A percentile compares a stretch with the other conserved stretches of the same genome.
phyloP scores from a whole-genome alignment of 352 stramenopile species.

The Phytophthora pini region DNA sequence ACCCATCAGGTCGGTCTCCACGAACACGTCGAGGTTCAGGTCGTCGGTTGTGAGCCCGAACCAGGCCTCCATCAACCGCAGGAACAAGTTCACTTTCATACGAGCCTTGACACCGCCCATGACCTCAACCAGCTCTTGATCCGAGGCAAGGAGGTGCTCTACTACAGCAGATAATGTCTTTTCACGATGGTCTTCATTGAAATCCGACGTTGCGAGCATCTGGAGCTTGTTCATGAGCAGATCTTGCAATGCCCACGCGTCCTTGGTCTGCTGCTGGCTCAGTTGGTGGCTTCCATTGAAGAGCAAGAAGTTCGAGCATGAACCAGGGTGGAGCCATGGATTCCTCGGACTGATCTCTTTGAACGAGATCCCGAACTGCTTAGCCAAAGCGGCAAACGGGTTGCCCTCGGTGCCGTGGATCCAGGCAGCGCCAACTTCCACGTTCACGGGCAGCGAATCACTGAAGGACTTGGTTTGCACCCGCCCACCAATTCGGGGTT shows the following conservation, averaged over 20 bases:
- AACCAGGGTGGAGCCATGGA: conserved; percentile 65
- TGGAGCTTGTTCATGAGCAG: conserved; percentile 55
- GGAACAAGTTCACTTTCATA: conserved; percentile 28
- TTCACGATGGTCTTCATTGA: conserved; percentile 9
- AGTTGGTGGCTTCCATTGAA: conserved; percentile 40
- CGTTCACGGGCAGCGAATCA: conserved; percentile 42
- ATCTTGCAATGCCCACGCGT: conserved; percentile 56
- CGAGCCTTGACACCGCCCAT: conserved; percentile 24
- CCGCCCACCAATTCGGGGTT: conserved; percentile 57
- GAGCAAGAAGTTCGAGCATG: conserved; percentile 56
- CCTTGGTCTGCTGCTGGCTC: conserved; percentile 39
- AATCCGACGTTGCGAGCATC: conserved; percentile 35
- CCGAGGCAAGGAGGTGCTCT: conserved; percentile 35
- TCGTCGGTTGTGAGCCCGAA: conserved; percentile 47
- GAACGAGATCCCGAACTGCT: conserved; percentile 50
- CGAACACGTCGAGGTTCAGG: conserved; percentile 39
- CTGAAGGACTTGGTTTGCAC: conserved; percentile 65
- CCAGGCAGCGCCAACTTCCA: conserved; percentile 70
- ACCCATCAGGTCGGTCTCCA: conserved; percentile 39
- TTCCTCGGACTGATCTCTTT: conserved; percentile 68
- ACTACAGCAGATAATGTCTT: conserved; percentile 49
- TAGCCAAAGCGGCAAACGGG: conserved; percentile 47
- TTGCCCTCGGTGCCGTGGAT: conserved; percentile 63
- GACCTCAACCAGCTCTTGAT: conserved; percentile 38
- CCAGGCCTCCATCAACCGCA: conserved; percentile 61